Evolutionary conservation across 257 asterid species (phyloP), one percentile per base, ranked within the genome.

Genomic region (Misopates orontium): DNA sequence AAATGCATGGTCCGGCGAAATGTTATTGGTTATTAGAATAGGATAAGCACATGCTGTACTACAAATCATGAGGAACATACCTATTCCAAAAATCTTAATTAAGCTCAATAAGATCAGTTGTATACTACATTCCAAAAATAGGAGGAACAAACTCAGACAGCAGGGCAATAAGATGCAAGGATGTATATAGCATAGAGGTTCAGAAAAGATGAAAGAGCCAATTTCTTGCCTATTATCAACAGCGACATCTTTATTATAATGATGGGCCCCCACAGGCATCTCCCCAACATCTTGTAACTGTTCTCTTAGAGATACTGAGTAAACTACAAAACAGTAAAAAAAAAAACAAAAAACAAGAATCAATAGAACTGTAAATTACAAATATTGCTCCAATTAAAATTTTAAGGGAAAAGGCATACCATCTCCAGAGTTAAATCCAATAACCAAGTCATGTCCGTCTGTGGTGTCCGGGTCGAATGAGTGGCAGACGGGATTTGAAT

Each of bases 241-340:
- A 62, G 87, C 51, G 72, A 98, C 99, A 64, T 94, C 99, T 82
- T 94, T 94, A 77, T 94, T 94, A 79, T 88, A 94, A 79, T 94
- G 99, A 68, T 88, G 96, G 70, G 96, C 96, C 64, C 94, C 99
- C 71, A 91, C 96, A 68, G 88, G 96, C 94, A 90, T 94, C 91
- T 94, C 90, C 76, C 98, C 98, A 56, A 86, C 88, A 73, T 94
- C 99, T 82, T 88, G 98, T 31, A 94, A 70, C 69, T 94, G 99
- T 64, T 90, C 96, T 65, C 98, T 86, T 66, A 94, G 81, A 68
- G 99, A 88, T 60, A 85, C 96, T 4, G 96, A 90, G 75, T 94
- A 94, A 68, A 94, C 99, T 94, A 75, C 80, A 78, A 84, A 75
- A 23, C 31, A 69, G 60, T 71, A n/a, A n/a, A n/a, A n/a, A n/a